Conservation (phyloP, 495 filamentous ascomycete genomes). For the Hypoxylon perforatum region DNA sequence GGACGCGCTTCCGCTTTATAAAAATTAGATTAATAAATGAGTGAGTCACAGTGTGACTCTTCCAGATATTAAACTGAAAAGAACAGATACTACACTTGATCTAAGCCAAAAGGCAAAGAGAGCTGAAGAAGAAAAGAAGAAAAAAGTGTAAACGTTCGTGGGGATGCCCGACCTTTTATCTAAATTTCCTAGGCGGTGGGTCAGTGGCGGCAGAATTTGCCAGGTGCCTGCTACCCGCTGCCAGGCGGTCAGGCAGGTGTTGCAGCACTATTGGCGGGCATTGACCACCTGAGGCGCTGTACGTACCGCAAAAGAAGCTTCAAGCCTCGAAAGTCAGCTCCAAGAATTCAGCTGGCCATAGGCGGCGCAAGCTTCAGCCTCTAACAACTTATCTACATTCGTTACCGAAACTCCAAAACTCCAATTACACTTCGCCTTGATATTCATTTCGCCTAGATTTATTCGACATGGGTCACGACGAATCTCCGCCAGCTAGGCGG, state of each 20-base stretch:
- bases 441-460: conserved; percentile 9
- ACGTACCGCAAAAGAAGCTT: too few relatives aligned
- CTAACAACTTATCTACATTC: conserved; percentile 13
- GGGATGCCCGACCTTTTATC: not conserved
- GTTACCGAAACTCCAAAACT: conserved; percentile 28
- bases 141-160: not conserved
- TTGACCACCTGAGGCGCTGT: too few relatives aligned
- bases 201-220: not conserved
- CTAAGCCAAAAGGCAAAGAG: conserved; percentile 83
- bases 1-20: not conserved
- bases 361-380: conserved; percentile 28
- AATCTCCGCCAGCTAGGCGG: conserved; percentile 20
- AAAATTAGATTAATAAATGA: conserved; percentile 10
- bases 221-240: too few relatives aligned
- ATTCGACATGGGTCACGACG: conserved; percentile 25
- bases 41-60: conserved; percentile 18
- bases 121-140: conserved; percentile 37
- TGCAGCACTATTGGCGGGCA: too few relatives aligned
- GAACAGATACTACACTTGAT: conserved; percentile 87
- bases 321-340: too few relatives aligned
- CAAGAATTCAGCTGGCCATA: conserved; percentile 1
- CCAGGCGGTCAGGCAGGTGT: too few relatives aligned
- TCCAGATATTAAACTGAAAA: conserved; percentile 17
- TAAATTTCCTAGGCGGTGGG: not conserved
- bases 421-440: conserved; percentile 16